Evolutionary conservation across 2,329 filamentous ascomycete species (phyloP).

Genomic region (Calonectria ilicicola): DNA sequence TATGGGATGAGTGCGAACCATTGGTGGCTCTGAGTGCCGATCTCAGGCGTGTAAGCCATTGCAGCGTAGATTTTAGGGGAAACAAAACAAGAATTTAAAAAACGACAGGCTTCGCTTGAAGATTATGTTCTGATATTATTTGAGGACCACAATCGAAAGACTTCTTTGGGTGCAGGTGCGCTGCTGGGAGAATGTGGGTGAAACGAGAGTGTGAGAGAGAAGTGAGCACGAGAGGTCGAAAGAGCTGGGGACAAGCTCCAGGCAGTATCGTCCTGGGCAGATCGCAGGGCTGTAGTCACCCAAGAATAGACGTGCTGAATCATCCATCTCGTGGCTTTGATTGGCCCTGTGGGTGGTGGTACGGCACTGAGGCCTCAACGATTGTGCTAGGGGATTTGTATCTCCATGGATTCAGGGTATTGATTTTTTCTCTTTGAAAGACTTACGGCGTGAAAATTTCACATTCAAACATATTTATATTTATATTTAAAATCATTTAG

Average conservation of each 20-base stretch:
- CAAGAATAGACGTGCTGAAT: slow-evolving; percentile 24
- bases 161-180: background rate
- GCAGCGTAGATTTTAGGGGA: background rate
- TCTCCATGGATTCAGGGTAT: background rate
- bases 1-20: slow-evolving; percentile 9
- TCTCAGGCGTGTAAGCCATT: background rate
- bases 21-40: background rate
- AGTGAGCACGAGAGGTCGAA: background rate
- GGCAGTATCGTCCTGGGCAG: slow-evolving; percentile 8
- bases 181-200: background rate
- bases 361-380: background rate
- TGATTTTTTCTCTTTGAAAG: too few species aligned
- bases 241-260: slow-evolving; percentile 17
- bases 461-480: background rate
- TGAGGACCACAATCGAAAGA: background rate
- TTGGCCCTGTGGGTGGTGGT: background rate
- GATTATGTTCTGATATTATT: background rate
- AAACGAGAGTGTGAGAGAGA: slow-evolving; percentile 12
- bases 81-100: background rate
- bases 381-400: background rate
- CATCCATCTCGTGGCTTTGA: background rate
- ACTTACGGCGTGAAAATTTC: background rate
- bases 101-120: background rate
- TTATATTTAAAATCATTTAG: too few species aligned
- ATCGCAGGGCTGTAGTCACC: slow-evolving; percentile 17